Conservation (phyloP, 2,329 filamentous ascomycete genomes). For the Paracoccidioides brasiliensis region DNA sequence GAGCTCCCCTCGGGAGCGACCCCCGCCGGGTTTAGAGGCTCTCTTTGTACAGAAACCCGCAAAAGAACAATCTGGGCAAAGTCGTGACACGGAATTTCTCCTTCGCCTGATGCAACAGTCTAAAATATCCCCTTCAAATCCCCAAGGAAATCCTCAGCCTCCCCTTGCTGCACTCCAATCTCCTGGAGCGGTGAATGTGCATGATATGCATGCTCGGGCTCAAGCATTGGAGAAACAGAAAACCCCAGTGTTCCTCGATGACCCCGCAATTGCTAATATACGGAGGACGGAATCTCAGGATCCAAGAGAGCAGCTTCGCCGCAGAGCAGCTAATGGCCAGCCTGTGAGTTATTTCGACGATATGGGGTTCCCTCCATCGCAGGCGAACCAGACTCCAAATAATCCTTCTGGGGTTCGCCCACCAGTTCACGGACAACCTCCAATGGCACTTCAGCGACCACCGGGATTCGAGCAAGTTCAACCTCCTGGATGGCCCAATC, state of each 20-base stretch:
- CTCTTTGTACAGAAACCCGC: slow-evolving; percentile 20
- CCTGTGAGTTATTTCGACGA: slow-evolving; percentile 31
- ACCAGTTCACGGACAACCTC: slow-evolving; percentile 20
- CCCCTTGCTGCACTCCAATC: slow-evolving; percentile 19
- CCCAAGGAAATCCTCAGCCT: slow-evolving; percentile 15
- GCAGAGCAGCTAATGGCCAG: slow-evolving; percentile 26
- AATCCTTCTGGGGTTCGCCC: slow-evolving; percentile 22
- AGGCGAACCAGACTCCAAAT: slow-evolving; percentile 22
- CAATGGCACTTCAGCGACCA: slow-evolving; percentile 31
- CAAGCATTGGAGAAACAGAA: slow-evolving; percentile 26
- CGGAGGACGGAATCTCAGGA: slow-evolving; percentile 23
- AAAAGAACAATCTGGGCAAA: slow-evolving; percentile 26
- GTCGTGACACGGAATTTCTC: slow-evolving; percentile 67
- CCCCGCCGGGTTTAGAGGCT: slow-evolving; percentile 18
- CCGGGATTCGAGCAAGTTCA: slow-evolving; percentile 33
- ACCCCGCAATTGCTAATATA: slow-evolving; percentile 32
- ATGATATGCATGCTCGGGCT: slow-evolving; percentile 22
- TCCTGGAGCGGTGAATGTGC: slow-evolving; percentile 24
- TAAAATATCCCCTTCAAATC: slow-evolving; percentile 19
- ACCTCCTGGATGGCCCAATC: slow-evolving; percentile 28
- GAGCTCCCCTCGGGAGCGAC: slow-evolving; percentile 14
- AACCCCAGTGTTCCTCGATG: slow-evolving; percentile 28
- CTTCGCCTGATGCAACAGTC: slow-evolving; percentile 67
- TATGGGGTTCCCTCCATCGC: slow-evolving; percentile 21
- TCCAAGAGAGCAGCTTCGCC: slow-evolving; percentile 22